Evolutionary conservation across 2,329 filamentous ascomycete genomes (phyloP).

Genomic region (Nigrospora osmanthi): DNA sequence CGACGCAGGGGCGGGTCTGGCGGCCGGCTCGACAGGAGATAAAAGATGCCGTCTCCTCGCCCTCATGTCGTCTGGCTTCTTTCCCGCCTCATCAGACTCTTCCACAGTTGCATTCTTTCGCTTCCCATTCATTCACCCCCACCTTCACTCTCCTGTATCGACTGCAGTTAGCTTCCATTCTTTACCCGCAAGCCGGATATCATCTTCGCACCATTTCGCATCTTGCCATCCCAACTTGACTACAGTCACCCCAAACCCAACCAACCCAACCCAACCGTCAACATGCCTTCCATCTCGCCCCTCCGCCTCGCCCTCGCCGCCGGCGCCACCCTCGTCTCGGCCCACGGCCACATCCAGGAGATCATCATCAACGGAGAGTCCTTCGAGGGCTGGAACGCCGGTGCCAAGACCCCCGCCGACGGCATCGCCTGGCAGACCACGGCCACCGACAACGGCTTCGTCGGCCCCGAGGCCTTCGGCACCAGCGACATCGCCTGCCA

Average conservation of each 20-base stretch:
- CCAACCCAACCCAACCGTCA: not conserved
- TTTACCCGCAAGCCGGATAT: constrained; percentile 6
- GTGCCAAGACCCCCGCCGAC: constrained; percentile 9
- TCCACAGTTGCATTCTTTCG: constrained; percentile 5
- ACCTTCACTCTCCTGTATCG: constrained; percentile 7
- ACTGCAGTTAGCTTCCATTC: constrained; percentile 7
- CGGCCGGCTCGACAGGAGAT: not conserved
- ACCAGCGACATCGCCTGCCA: constrained; percentile 30
- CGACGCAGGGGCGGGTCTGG: too few species aligned
- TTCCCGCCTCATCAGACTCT: not conserved
- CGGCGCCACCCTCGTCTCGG: constrained; percentile 11
- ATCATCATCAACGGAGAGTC: constrained; percentile 13
- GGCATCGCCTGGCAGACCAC: constrained; percentile 22
- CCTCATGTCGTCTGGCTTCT: not conserved
- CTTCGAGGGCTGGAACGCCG: constrained; percentile 11
- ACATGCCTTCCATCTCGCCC: constrained; percentile 5
- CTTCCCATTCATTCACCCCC: constrained; percentile 6
- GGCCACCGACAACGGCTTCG: constrained; percentile 26
- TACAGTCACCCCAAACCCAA: too few species aligned
- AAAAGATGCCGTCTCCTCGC: not conserved
- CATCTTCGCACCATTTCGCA: not conserved
- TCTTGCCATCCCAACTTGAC: not conserved
- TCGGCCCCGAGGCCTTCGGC: constrained; percentile 26
- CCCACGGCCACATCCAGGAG: constrained; percentile 12
- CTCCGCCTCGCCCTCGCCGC: constrained; percentile 4